Conservation (phyloP, 768 basidiomycete genomes). For the Collybia sp. region DNA sequence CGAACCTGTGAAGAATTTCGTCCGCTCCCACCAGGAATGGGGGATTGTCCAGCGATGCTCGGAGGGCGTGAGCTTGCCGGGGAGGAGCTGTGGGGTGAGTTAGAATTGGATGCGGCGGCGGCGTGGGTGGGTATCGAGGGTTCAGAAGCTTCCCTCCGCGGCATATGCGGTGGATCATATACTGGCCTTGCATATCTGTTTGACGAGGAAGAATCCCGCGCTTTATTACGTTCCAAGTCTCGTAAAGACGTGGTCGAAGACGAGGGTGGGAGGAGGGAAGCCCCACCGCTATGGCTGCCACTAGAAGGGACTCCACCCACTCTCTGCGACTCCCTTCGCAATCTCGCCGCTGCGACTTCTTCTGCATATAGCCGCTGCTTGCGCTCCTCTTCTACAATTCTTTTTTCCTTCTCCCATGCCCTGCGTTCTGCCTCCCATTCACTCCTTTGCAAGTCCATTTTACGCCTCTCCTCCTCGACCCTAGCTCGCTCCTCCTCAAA, state of each 20-base stretch:
- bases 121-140: conserved; percentile 27
- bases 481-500: conserved; percentile 41
- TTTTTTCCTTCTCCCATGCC: conserved; percentile 42
- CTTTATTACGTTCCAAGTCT: conserved; percentile 38
- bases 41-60: conserved; percentile 31
- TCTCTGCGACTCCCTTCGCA: conserved; percentile 54
- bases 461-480: conserved; percentile 37
- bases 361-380: conserved; percentile 50
- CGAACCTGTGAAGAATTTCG: conserved; percentile 25
- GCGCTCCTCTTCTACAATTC: conserved; percentile 48
- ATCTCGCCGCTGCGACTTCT: conserved; percentile 55
- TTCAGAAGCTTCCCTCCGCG: conserved; percentile 45
- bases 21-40: conserved; percentile 22
- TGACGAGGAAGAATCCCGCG: conserved; percentile 17
- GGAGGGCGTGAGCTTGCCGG: conserved; percentile 48
- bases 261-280: conserved; percentile 17
- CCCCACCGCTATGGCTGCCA: conserved; percentile 21
- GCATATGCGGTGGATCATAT: conserved; percentile 28
- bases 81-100: conserved; percentile 36
- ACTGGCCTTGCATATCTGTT: conserved; percentile 31
- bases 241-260: conserved; percentile 34
- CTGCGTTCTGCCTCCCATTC: conserved; percentile 48
- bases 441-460: conserved; percentile 40
- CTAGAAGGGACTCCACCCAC: conserved; percentile 34
- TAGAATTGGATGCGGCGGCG: conserved; percentile 14